Evolutionary conservation across 2,329 filamentous ascomycete genomes (phyloP).

Genomic region (Phaeophleospora eucalypticola): DNA sequence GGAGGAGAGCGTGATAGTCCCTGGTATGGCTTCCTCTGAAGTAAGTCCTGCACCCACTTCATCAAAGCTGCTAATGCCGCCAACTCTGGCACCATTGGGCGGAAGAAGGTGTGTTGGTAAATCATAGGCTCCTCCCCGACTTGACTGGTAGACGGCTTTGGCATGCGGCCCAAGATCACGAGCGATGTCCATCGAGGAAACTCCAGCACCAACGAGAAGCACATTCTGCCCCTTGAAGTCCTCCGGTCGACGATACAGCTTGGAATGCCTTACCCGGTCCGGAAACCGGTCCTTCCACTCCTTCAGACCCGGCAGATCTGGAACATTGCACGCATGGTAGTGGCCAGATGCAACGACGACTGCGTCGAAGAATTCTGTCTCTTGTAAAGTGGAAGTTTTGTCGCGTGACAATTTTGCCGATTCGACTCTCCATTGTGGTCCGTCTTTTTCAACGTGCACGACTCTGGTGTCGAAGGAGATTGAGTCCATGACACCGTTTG

Average conservation of each 20-base stretch:
- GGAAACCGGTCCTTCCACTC: conserved; percentile 47
- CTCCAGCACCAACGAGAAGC: conserved; percentile 53
- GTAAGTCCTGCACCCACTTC: not conserved
- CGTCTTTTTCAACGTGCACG: conserved; percentile 47
- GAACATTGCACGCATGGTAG: conserved; percentile 50
- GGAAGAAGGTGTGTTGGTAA: conserved; percentile 53
- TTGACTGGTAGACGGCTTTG: conserved; percentile 51
- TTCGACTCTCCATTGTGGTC: conserved; percentile 49
- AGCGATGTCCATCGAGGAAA: conserved; percentile 54
- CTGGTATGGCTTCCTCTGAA: conserved; percentile 48
- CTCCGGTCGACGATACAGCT: conserved; percentile 46
- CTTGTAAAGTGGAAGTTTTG: conserved; percentile 2
- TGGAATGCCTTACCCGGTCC: conserved; percentile 48
- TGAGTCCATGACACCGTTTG: conserved; percentile 47
- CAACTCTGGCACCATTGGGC: conserved; percentile 49
- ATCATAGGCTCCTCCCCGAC: conserved; percentile 59
- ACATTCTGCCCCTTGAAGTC: conserved; percentile 54
- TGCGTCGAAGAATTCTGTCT: conserved; percentile 43
- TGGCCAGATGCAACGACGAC: conserved; percentile 54
- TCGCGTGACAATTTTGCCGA: conserved; percentile 42
- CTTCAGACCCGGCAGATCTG: conserved; percentile 46
- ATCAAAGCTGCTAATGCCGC: conserved; percentile 48
- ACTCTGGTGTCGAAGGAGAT: conserved; percentile 60
- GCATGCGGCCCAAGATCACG: conserved; percentile 47
- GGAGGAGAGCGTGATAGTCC: conserved; percentile 50